Conservation (phyloP, 805 yeast species). For the Kuraishia cidri region DNA sequence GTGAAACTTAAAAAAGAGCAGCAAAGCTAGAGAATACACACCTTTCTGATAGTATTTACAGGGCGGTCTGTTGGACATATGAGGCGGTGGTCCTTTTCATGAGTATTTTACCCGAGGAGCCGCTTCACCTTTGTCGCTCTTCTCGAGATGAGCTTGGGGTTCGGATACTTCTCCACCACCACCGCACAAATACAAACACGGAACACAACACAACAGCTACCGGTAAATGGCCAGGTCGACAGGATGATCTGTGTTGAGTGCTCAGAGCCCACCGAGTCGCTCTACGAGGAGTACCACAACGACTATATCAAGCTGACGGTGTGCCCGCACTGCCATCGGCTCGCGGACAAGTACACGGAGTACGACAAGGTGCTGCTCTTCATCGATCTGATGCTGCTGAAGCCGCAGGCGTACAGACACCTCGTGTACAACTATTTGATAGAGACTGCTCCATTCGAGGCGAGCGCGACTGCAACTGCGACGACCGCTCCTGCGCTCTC, state of each 20-base stretch:
- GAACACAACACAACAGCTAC: background rate
- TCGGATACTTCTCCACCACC: background rate
- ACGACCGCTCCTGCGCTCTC: background rate
- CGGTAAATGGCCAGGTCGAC: too few relatives aligned
- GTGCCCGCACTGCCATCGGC: conserved; percentile 61
- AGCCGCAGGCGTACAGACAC: conserved; percentile 86
- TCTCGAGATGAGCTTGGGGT: background rate
- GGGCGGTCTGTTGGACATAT: too few relatives aligned
- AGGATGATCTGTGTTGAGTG: conserved; percentile 89
- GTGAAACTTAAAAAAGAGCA: conserved; percentile 1
- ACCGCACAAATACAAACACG: background rate
- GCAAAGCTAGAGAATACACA: background rate
- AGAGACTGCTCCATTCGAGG: conserved; percentile 8
- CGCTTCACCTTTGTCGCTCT: background rate
- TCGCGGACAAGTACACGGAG: conserved; percentile 89
- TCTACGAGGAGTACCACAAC: conserved; percentile 67
- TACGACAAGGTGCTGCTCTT: conserved; percentile 77
- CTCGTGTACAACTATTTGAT: conserved; percentile 65
- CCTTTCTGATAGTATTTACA: conserved; percentile 36
- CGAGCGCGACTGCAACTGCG: conserved; percentile 1
- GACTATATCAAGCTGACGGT: conserved; percentile 73
- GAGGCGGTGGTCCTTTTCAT: too few relatives aligned
- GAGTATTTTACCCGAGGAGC: background rate
- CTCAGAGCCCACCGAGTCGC: conserved; percentile 49
- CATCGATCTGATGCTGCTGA: conserved; percentile 73